Evolutionary conservation across 2,329 filamentous ascomycete species (phyloP), one percentile per base, ranked within the genome.

Genomic region (Lachnum nothofagi): DNA sequence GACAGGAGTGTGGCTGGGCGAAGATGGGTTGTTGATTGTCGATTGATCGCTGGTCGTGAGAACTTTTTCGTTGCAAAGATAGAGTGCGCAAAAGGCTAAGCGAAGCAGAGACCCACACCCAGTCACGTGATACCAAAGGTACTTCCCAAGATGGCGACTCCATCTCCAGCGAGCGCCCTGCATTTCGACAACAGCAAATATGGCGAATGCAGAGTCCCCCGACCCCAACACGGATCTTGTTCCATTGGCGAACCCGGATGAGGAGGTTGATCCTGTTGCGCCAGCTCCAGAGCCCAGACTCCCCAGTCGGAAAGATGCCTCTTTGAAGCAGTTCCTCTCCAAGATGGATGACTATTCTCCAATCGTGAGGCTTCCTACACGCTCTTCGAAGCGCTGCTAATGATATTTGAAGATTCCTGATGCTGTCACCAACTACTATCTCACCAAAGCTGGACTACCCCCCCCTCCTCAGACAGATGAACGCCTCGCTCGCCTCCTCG

Each of bases 261-360:
- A 66, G 33, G 59, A 62, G 31, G 60, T 67, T 22, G 70, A 76
- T 44, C 71, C 75, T 44, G 66, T 78, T 42, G 72, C 71, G 34
- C 67, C 76, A 8, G 67, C 70, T 5, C 68, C 76, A 5, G 84
- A 87, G 51, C 69, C 82, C 34, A 81, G 79, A 63, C 73, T 88
- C 55, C 83, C 86, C 1, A 84, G 85, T 44, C 88, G 90, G 67
- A 97, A 97, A 71, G 93, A 98, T 70, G 85, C 86, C 17, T 95
- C 87, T 33, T 72, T 98, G 57, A 86, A 91, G 64, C 91, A 97
- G 69, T 96, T 98, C 65, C 70, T 98, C 16, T 79, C 80, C 56
- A 96, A 95, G 76, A 97, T 98, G 85, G 93, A 98, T 66, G 93
- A 98, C 63, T 97, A 93, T 70, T 90, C 93, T 52, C 93, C 93